These are phyloP conservation scores for Suillus luteus DNA, from an alignment of 768 basidiomycete species.

Conservation along the genomic window DNA sequence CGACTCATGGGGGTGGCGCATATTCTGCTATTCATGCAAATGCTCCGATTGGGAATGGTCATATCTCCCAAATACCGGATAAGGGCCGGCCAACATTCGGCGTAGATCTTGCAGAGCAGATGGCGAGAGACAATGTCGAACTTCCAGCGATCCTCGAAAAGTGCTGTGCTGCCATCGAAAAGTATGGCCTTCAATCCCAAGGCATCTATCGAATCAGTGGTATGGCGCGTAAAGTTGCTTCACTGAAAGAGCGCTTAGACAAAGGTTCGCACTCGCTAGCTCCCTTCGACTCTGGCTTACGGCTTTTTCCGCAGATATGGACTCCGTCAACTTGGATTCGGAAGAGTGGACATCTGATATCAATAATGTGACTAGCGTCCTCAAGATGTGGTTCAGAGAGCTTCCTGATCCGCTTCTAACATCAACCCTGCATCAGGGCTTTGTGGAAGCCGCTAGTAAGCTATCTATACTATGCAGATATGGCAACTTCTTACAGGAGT, in stretches of 20 bases:
- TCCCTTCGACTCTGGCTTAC: slow-evolving; percentile 22
- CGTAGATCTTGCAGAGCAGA: slow-evolving; percentile 89
- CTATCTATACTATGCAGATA: slow-evolving; percentile 14
- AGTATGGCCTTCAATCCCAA: slow-evolving; percentile 77
- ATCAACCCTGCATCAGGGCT: slow-evolving; percentile 79
- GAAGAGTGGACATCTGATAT: slow-evolving; percentile 94
- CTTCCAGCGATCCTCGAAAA: slow-evolving; percentile 86
- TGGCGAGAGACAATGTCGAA: slow-evolving; percentile 87
- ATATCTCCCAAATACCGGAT: slow-evolving; percentile 44
- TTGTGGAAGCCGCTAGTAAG: slow-evolving; percentile 95
- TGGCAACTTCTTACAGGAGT: slow-evolving; percentile 3
- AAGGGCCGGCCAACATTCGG: slow-evolving; percentile 87
- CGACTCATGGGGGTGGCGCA: slow-evolving; percentile 39
- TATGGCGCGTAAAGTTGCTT: slow-evolving; percentile 81
- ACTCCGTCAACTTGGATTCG: slow-evolving; percentile 82
- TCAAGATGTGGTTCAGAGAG: slow-evolving; percentile 97
- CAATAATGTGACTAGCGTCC: slow-evolving; percentile 91
- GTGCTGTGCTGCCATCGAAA: slow-evolving; percentile 91
- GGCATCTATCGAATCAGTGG: slow-evolving; percentile 96
- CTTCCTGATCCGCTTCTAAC: slow-evolving; percentile 94
- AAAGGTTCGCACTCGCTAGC: slow-evolving; percentile 54
- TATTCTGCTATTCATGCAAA: slow-evolving; percentile 30
- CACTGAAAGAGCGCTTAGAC: slow-evolving; percentile 82
- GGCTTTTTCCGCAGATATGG: slow-evolving; percentile 59
- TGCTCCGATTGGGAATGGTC: slow-evolving; percentile 28